phyloP scores from a whole-genome alignment of 2,329 filamentous ascomycete species.

The Didymella sp. region DNA sequence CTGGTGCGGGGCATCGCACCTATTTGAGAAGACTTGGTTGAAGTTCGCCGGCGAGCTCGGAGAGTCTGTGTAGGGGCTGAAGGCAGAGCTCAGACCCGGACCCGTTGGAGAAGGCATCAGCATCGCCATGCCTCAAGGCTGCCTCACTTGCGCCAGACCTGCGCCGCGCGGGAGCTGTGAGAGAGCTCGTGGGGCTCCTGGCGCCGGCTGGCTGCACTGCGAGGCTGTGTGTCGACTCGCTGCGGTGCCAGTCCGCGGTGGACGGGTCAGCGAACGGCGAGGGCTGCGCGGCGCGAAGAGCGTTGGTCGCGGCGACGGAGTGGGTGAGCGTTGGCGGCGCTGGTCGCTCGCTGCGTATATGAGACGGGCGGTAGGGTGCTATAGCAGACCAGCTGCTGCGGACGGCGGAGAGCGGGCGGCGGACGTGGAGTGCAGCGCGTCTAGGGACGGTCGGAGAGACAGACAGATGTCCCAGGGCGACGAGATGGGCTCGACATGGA shows the following conservation, averaged over 20 bases:
- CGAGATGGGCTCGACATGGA: slow-evolving; percentile 8
- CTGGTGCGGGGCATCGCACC: slow-evolving; percentile 55
- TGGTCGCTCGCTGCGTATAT: slow-evolving; percentile 25
- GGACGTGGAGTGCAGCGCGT: slow-evolving; percentile 9
- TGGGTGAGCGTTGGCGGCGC: slow-evolving; percentile 27
- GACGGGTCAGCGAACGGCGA: slow-evolving; percentile 31
- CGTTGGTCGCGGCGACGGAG: slow-evolving; percentile 27
- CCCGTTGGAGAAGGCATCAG: slow-evolving; percentile 55
- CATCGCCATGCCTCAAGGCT: slow-evolving; percentile 47
- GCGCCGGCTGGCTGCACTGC: slow-evolving; percentile 20
- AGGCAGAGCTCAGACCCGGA: slow-evolving; percentile 52
- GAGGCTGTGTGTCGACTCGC: slow-evolving; percentile 18
- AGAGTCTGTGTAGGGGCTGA: slow-evolving; percentile 60
- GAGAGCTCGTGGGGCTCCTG: slow-evolving; percentile 14
- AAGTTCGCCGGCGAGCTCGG: slow-evolving; percentile 58
- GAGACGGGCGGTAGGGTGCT: slow-evolving; percentile 18
- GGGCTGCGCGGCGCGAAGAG: slow-evolving; percentile 30
- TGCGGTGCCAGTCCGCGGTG: slow-evolving; percentile 1
- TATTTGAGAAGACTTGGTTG: slow-evolving; percentile 50
- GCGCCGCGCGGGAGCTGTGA: slow-evolving; percentile 28
- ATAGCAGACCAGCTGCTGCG: slow-evolving; percentile 36
- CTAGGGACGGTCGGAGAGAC: background rate
- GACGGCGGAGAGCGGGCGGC: slow-evolving; percentile 22
- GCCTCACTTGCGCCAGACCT: slow-evolving; percentile 35
- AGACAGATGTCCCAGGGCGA: slow-evolving; percentile 2